Evolutionary conservation across 2,329 filamentous ascomycete species (phyloP).

Genomic region (Shiraia bambusicola): DNA sequence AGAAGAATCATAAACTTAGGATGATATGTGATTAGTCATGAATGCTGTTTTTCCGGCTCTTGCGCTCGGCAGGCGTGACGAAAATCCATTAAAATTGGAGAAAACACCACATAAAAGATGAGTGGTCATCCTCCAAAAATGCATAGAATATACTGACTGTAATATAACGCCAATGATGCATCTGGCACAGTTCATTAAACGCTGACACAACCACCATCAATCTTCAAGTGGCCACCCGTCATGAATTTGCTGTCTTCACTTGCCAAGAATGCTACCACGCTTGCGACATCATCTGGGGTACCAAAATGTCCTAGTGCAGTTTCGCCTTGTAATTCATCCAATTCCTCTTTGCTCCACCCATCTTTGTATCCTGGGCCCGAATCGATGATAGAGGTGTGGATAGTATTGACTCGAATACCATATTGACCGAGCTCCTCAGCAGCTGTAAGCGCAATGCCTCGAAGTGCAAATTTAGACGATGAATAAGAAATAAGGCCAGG

Average conservation of each 20-base stretch:
- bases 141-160: background rate
- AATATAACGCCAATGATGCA: conserved; percentile 26
- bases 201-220: conserved; percentile 37
- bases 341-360: conserved; percentile 38
- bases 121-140: too few relatives aligned
- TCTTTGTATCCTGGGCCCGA: conserved; percentile 38
- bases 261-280: conserved; percentile 42
- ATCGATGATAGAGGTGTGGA: conserved; percentile 45
- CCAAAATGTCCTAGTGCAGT: conserved; percentile 43
- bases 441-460: conserved; percentile 44
- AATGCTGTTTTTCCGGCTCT: too few relatives aligned
- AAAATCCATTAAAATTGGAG: too few relatives aligned
- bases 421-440: conserved; percentile 42
- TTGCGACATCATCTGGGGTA: conserved; percentile 42
- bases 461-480: conserved; percentile 42
- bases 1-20: too few relatives aligned
- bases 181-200: conserved; percentile 16
- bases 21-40: too few relatives aligned
- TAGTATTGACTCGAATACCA: conserved; percentile 46
- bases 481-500: conserved; percentile 43
- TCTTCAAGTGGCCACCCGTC: conserved; percentile 41
- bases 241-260: conserved; percentile 45
- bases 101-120: too few relatives aligned
- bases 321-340: conserved; percentile 35
- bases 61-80: too few relatives aligned